Evolutionary conservation across 495 filamentous ascomycete genomes (phyloP).

Genomic region (Talaromyces ruber): DNA sequence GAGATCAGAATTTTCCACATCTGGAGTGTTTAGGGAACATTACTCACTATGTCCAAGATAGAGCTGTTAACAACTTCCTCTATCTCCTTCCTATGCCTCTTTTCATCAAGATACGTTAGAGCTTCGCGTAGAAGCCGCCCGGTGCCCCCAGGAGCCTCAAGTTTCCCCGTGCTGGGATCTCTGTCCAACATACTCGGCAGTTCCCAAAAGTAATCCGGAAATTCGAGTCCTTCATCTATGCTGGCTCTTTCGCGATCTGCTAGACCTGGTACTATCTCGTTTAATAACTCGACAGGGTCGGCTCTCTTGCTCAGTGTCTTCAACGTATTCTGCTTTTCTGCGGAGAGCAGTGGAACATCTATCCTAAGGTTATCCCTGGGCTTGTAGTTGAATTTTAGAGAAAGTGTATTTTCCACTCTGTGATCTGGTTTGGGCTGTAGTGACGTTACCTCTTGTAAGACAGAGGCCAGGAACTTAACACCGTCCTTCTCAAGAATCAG

Average conservation of each 20-base stretch:
- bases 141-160: conserved; percentile 13
- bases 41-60: not conserved
- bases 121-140: not conserved
- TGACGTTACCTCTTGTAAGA: not conserved
- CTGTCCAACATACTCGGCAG: conserved; percentile 16
- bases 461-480: not conserved
- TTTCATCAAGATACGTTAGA: not conserved
- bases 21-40: not conserved
- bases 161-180: conserved; percentile 13
- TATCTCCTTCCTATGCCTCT: not conserved
- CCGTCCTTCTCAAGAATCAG: conserved; percentile 3
- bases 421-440: not conserved
- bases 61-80: not conserved
- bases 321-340: conserved; percentile 27
- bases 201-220: conserved; percentile 25
- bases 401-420: not conserved
- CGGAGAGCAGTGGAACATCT: conserved; percentile 42
- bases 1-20: not conserved
- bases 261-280: not conserved
- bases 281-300: not conserved
- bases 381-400: not conserved
- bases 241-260: not conserved
- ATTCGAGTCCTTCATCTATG: conserved; percentile 37
- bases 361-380: conserved; percentile 26
- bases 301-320: not conserved